Base-by-base conservation (phyloP, 2,329 filamentous ascomycete species). In the Botryotinia calthae region DNA sequence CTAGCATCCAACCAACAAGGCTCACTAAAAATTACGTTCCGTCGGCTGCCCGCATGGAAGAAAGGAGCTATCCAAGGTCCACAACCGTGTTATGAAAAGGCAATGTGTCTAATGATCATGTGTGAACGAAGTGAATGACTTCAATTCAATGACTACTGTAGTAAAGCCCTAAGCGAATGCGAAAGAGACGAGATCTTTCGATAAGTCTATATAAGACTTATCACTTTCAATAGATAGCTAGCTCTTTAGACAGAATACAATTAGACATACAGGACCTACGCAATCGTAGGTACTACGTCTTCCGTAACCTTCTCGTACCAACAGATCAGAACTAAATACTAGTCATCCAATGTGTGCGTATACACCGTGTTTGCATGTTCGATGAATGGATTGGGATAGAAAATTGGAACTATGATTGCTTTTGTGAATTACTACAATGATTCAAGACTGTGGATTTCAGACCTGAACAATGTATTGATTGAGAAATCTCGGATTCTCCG, bases 381-480 rank as follows among this genome's bases (percentile, higher is more conserved):
- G 10, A 25, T 22, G 9, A 14, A 61, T 18, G 14, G 28, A 18
- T 31, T 16, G 22, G 34, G 4, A 40, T 3, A 16, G 31, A 61
- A n/a, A n/a, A n/a, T 37, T 59, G 25, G 51, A 54, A 54, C 18
- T 54, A 54, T 16, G 5, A 8, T 54, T 54, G 14, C 25, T 16
- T 54, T 54, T 28, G 25, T 54, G 51, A 7, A 14, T 28, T 54
- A 28, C 14, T 6, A 54, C 12, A 28, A 18, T 28, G 14, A 54
- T 18, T 54, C 1, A 14, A 5, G 12, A 7, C n/a, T 54, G 48
- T 54, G 25, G 12, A 16, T n/a, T 3, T n/a, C 48, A 54, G 12
- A 54, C 5, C 5, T 5, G 16, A 12, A n/a, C 0, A 3, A n/a
- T n/a, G 0, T n/a, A 5, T 54, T n/a, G 1, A 7, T 6, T 7